These are phyloP conservation scores for Eremochloa ophiuroides DNA, from an alignment of 176 grass and related monocot species.

Conservation along the genomic window DNA sequence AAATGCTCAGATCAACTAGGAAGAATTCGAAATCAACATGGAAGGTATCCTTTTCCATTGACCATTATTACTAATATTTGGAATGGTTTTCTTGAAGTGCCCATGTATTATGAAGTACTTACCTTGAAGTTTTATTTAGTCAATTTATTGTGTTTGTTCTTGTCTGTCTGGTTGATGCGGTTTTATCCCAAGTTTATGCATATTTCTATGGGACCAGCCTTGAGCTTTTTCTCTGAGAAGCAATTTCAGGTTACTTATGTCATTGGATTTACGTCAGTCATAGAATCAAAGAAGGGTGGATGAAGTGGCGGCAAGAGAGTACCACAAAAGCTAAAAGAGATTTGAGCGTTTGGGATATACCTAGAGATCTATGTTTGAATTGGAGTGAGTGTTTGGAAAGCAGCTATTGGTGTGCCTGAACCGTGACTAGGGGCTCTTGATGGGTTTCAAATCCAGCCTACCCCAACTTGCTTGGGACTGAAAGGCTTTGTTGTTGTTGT, in stretches of 20 bases:
- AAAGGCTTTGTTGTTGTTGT: too few relatives aligned
- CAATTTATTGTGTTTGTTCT: background rate
- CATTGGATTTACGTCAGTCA: too few relatives aligned
- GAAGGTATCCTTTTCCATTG: constrained; percentile 63
- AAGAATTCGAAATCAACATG: constrained; percentile 85
- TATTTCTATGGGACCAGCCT: background rate
- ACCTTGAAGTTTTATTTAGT: background rate
- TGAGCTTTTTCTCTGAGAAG: background rate
- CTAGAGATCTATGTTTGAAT: too few relatives aligned
- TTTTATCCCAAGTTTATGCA: background rate
- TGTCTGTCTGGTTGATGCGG: background rate
- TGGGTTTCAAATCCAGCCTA: too few relatives aligned
- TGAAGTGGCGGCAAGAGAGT: too few relatives aligned
- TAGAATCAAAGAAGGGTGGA: too few relatives aligned
- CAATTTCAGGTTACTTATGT: background rate
- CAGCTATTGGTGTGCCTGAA: too few relatives aligned
- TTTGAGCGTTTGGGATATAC: too few relatives aligned
- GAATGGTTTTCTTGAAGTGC: constrained; percentile 16
- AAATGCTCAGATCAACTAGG: constrained; percentile 90
- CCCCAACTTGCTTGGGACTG: too few relatives aligned
- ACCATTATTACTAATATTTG: background rate
- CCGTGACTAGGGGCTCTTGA: too few relatives aligned
- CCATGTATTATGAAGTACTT: constrained; percentile 21
- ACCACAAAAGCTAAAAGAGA: too few relatives aligned
- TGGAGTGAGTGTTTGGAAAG: too few relatives aligned